These are phyloP conservation scores for Ormosia semicastrata DNA, from an alignment of 306 rosid species.

Conservation along the genomic window DNA sequence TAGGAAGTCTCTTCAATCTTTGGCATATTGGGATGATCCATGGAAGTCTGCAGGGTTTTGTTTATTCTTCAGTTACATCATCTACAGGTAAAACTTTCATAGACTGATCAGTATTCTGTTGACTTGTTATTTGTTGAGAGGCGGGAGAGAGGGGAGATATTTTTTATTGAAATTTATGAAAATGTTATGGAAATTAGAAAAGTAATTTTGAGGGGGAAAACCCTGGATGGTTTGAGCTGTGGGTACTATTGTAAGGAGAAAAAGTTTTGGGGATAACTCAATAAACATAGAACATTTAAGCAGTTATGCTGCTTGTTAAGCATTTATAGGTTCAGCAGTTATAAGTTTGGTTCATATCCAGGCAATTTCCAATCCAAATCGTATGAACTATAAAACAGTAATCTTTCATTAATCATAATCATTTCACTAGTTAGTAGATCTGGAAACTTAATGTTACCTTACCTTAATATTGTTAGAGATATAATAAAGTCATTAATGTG, in stretches of 20 bases:
- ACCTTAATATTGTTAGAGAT: neutral
- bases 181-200: neutral
- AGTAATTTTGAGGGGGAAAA: neutral
- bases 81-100: conserved; percentile 66
- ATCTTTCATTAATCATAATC: neutral
- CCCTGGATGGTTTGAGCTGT: neutral
- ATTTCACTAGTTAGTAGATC: neutral
- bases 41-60: conserved; percentile 73
- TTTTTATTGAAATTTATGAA: neutral
- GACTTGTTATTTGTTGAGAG: conserved; percentile 1
- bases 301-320: neutral
- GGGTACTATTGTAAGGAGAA: conserved; percentile 5
- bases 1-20: conserved; percentile 61
- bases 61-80: conserved; percentile 60
- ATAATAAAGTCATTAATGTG: too few relatives aligned
- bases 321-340: neutral
- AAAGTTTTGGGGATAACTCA: neutral
- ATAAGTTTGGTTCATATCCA: neutral
- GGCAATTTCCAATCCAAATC: neutral
- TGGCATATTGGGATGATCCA: conserved; percentile 90
- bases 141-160: neutral
- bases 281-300: neutral
- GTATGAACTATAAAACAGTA: neutral
- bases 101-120: conserved; percentile 6
- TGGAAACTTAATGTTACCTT: neutral